Evolutionary conservation across 495 filamentous ascomycete genomes (phyloP), one percentile per base, ranked within the genome.

Genomic region (Penicillium lividum): DNA sequence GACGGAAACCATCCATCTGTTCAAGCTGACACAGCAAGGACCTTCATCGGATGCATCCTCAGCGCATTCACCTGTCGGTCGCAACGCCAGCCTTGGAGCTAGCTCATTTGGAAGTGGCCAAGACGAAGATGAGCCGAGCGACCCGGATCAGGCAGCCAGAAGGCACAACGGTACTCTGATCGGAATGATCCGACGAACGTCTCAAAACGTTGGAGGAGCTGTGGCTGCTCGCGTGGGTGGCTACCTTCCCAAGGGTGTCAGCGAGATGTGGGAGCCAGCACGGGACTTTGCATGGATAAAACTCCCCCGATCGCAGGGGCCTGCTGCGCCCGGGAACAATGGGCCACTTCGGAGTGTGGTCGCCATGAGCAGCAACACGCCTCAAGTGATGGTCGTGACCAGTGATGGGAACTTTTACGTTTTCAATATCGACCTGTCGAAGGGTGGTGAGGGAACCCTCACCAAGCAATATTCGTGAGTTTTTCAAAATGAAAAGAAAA

Each of bases 341-440:
- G 77, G 77, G 2, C 82, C 83, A 4, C 67, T 95, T 16, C 74
- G 86, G 59, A 97, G 92, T 58, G 95, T 98, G 29, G 94, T 98
- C 38, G 94, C 95, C 7, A 92, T 98, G 86, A 96, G 91, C 65
- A 93, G 84, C 64, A 93, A 85, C 64, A 90, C 88, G 11, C 94
- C 95, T 0, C 92, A 97, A 64, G 89, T 98, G 29, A 97, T 98
- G 93, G 91, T 98, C 2, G 95, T 97, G 11, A 98, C 94, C 3
- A 96, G 89, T 61, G 95, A 98, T 68, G 94, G 94, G 13, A 86
- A 86, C 25, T 98, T 96, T 65, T 97, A 93, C 62, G 90, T 98
- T 15, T 98, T 90, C 70, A 93, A 89, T 58, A 91, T 98, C 42
- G 93, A 98, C 68, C 82, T 98, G 80, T 92, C 96, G 50, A 91